Conservation (phyloP, 2,329 filamentous ascomycete species). For the Colletotrichum trifolii region DNA sequence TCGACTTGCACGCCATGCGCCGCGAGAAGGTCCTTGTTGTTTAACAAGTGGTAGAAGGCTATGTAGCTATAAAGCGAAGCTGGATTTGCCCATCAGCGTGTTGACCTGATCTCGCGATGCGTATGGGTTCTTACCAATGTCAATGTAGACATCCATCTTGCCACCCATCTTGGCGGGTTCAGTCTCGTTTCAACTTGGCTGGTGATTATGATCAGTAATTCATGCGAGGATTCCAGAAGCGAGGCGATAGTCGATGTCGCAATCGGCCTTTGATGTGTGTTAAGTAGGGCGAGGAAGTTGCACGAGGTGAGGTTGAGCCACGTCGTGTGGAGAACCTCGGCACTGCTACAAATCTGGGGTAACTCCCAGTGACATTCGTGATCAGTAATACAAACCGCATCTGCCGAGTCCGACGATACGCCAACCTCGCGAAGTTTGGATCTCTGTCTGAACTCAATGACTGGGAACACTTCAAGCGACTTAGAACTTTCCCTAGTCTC, state of each 20-base stretch:
- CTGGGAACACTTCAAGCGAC: background rate
- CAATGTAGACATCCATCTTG: slow-evolving; percentile 74
- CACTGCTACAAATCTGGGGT: slow-evolving; percentile 23
- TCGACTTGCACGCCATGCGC: slow-evolving; percentile 72
- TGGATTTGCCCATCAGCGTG: slow-evolving; percentile 45
- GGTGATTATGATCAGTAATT: too few species aligned
- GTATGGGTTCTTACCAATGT: slow-evolving; percentile 64
- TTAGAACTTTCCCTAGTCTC: background rate
- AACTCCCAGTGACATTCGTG: slow-evolving; percentile 5
- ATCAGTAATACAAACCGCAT: slow-evolving; percentile 24
- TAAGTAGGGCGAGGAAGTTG: background rate
- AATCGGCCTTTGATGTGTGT: background rate
- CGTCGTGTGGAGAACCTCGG: slow-evolving; percentile 31
- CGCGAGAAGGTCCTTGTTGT: slow-evolving; percentile 64
- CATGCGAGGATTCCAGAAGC: background rate
- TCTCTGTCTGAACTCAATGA: too few species aligned
- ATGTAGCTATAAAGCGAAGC: slow-evolving; percentile 74
- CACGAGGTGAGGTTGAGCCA: slow-evolving; percentile 13
- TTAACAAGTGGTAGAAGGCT: slow-evolving; percentile 66
- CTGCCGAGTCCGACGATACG: slow-evolving; percentile 19
- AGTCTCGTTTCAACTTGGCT: too few species aligned
- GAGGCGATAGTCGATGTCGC: background rate
- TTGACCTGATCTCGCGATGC: background rate
- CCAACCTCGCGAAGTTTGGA: background rate
- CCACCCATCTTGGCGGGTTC: slow-evolving; percentile 61